Percentiles rank a stretch among this genome's conserved stretches.
phyloP scores from a whole-genome alignment of 2,329 filamentous ascomycete species.

The Teratosphaeriaceae sp. region DNA sequence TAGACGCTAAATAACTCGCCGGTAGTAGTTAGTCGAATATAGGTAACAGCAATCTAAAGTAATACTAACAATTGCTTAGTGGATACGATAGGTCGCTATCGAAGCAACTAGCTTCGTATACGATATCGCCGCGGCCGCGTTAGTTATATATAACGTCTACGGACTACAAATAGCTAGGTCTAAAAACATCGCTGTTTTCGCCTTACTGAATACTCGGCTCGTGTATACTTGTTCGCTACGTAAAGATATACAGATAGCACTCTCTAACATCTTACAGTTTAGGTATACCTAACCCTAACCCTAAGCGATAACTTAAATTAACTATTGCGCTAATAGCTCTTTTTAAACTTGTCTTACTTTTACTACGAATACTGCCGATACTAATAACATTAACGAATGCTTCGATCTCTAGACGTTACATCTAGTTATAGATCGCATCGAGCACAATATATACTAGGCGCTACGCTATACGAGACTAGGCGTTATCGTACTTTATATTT shows the following conservation, averaged over 20 bases:
- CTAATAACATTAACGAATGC: no score
- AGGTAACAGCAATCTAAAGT: neutral
- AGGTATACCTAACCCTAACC: neutral
- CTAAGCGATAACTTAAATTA: no score
- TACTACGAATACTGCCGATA: no score
- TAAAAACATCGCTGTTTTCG: constrained; percentile 1
- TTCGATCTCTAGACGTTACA: no score
- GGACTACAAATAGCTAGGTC: constrained; percentile 1
- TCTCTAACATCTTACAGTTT: neutral
- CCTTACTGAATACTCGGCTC: constrained; percentile 1
- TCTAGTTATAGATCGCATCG: no score
- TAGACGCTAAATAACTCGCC: neutral
- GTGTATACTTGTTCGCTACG: neutral
- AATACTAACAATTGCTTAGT: neutral
- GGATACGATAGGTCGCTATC: neutral
- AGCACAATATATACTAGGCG: no score
- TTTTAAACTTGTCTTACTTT: no score
- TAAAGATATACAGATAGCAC: neutral
- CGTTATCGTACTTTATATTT: neutral
- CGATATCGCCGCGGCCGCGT: neutral
- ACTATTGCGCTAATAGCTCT: no score
- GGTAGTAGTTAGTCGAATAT: neutral
- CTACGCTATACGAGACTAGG: no score
- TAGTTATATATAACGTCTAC: neutral
- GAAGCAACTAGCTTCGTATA: neutral